phyloP scores from a whole-genome alignment of 2,329 filamentous ascomycete species.

The Colletotrichum paranaense region DNA sequence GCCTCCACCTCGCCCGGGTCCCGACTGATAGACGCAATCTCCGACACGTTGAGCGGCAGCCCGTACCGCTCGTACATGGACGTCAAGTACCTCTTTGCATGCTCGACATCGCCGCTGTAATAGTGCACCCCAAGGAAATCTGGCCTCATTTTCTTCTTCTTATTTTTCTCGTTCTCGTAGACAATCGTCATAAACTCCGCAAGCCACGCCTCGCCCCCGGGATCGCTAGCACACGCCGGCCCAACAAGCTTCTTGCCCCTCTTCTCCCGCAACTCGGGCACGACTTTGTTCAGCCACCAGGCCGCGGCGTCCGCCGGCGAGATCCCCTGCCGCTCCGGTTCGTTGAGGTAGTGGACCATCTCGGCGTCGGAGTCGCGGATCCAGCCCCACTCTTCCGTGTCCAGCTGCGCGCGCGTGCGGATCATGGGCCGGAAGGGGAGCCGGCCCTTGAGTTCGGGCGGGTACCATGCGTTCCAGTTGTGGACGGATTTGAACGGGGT shows the following conservation, averaged over 20 bases:
- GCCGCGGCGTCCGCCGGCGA: slow-evolving; percentile 48
- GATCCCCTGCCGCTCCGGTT: slow-evolving; percentile 53
- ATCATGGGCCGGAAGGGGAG: slow-evolving; percentile 55
- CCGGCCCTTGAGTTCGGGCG: slow-evolving; percentile 47
- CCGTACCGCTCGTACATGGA: slow-evolving; percentile 48
- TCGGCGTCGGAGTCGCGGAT: slow-evolving; percentile 40
- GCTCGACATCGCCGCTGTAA: slow-evolving; percentile 48
- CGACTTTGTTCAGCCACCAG: slow-evolving; percentile 51
- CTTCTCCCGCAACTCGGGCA: slow-evolving; percentile 38
- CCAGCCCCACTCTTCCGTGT: slow-evolving; percentile 50
- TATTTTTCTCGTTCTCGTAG: slow-evolving; percentile 38
- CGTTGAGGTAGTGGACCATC: slow-evolving; percentile 59
- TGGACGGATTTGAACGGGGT: slow-evolving; percentile 48
- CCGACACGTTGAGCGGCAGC: slow-evolving; percentile 51
- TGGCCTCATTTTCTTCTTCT: slow-evolving; percentile 42
- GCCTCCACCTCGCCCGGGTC: slow-evolving; percentile 47
- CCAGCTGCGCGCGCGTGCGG: slow-evolving; percentile 48
- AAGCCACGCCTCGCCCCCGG: slow-evolving; percentile 52
- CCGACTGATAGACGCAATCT: slow-evolving; percentile 54
- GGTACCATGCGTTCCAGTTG: slow-evolving; percentile 56
- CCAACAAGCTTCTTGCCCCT: slow-evolving; percentile 47
- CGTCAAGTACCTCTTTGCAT: slow-evolving; percentile 49
- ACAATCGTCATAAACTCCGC: slow-evolving; percentile 51
- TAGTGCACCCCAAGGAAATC: slow-evolving; percentile 58
- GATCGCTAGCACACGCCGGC: slow-evolving; percentile 51